Evolutionary conservation across 2,329 filamentous ascomycete species (phyloP), one percentile per base, ranked within the genome.

Genomic region (Diaporthe sp.): DNA sequence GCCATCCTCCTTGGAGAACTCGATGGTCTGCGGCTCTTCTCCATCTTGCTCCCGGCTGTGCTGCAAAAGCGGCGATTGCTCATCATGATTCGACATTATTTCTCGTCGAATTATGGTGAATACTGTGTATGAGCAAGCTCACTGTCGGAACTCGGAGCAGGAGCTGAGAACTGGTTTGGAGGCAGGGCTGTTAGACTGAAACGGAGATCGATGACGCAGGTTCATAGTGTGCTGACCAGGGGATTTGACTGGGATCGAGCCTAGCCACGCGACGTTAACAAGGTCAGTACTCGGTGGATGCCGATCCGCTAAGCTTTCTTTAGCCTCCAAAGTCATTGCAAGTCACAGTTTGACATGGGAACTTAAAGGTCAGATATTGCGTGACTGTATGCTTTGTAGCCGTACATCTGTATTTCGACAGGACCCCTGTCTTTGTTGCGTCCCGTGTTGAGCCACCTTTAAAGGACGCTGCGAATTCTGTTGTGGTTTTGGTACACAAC

Each of bases 51-150:
- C 15, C 4, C 52, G n/a, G 30, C 17, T n/a, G 2, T 64, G 52
- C 25, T 55, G 74, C 12, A 75, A 50, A n/a, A 75, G 70, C 61
- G 70, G 70, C 28, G 74, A 70, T 50, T 52, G 74, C 55, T 75
- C 74, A 42, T 75, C 52, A 15, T 69, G 55, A 15, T 73, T 50
- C 54, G 74, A 68, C 74, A 75, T 75, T n/a, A 52, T 30, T 38
- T 28, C 22, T 52, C 12, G 13, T 4, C 8, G 33, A 52, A 38
- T 35, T 19, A 3, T 19, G 28, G 30, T 52, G 12, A 22, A 52
- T 22, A 22, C 19, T 3, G 10, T 22, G 12, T 7, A 7, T 40
- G 45, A 40, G 33, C 38, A 52, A n/a, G 15, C 19, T 28, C 22
- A 12, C 45, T 12, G n/a, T 38, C 5, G 22, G 4, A 22, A 4